Percentiles rank a stretch among this genome's conserved stretches.
These are phyloP conservation scores for Cystofilobasidium macerans DNA, from an alignment of 768 basidiomycete genomes.

Conservation along the genomic window DNA sequence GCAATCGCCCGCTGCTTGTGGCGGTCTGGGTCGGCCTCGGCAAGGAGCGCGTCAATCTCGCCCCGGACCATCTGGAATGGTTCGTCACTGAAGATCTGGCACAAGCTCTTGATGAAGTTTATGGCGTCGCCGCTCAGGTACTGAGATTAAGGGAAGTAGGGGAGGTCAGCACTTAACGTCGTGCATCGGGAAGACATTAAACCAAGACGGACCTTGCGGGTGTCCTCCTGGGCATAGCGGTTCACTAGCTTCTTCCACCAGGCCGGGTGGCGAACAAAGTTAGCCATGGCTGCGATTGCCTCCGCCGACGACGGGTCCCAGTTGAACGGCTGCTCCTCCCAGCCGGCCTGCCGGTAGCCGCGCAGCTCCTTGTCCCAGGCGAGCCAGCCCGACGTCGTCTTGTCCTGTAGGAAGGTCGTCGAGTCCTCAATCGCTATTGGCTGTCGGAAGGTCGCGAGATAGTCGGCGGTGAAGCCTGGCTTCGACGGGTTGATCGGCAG, in stretches of 20 bases:
- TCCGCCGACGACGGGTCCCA: constrained; percentile 21
- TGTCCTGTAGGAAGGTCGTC: constrained; percentile 24
- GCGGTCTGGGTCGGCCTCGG: constrained; percentile 51
- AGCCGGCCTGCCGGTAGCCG: constrained; percentile 19
- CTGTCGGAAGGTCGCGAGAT: constrained; percentile 10
- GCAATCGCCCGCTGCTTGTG: constrained; percentile 80
- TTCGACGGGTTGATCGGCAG: constrained; percentile 1
- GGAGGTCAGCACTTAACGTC: neutral
- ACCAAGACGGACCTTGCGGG: constrained; percentile 37
- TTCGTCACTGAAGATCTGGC: constrained; percentile 60
- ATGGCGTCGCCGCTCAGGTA: constrained; percentile 29
- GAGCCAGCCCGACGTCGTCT: constrained; percentile 23
- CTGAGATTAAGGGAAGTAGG: neutral
- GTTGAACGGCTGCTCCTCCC: constrained; percentile 16
- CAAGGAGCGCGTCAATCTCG: constrained; percentile 52
- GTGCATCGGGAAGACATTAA: neutral
- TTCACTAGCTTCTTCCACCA: constrained; percentile 41
- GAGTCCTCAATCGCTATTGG: constrained; percentile 18
- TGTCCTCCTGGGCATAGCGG: constrained; percentile 74
- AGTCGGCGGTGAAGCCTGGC: constrained; percentile 11
- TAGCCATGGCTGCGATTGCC: constrained; percentile 9
- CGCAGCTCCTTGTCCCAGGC: constrained; percentile 21
- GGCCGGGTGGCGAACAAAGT: constrained; percentile 7
- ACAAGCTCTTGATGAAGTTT: constrained; percentile 42
- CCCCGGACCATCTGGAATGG: constrained; percentile 43